Evolutionary conservation across 305 asterid genomes (phyloP), one percentile per base, ranked within the genome.

Genomic region (Fraxinus xanthoxyloides): DNA sequence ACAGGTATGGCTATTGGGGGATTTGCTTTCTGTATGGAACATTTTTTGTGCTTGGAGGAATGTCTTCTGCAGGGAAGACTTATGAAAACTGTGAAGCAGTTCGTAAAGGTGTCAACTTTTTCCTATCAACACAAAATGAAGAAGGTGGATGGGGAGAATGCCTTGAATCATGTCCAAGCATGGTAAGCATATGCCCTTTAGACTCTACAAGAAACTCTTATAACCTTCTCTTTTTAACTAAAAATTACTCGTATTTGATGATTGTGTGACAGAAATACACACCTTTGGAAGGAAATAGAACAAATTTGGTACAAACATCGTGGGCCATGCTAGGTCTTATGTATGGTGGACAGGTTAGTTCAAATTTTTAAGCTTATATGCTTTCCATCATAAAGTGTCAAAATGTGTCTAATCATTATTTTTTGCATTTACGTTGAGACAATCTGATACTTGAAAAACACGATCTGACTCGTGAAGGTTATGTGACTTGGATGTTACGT

Each of bases 81-180:
- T 94, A 87, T 1, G 82, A 87, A 17, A 93, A 92, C 75, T 79
- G 89, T 28, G 86, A 90, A 87, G 80, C 91, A 2, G 88, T 93
- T 73, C 72, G 93, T 1, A 91, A 91, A 65, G 97, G 88, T 0
- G 92, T 87, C 1, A 19, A 89, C 10, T 94, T 94, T 77, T 92
- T 81, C 80, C 78, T 94, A 56, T 79, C 91, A 5, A 82, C 83
- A 36, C 98, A 94, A 70, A 94, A 93, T 30, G 90, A 93, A 84
- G 94, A 94, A 82, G 98, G 97, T 30, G 97, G 97, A 63, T 94
- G 97, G 97, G 98, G 97, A 76, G 98, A 94, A 84, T 85, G 91
- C 85, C 90, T 86, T 0, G 91, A 93, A 81, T 92, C 98, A 36
- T 93, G 98, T 86, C 97, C 97, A 73, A 89, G 88, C 92, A 90